Percentiles rank a stretch among this genome's conserved stretches.
Evolutionary conservation across 106 monocot species (phyloP).

Genomic region (Platanthera zijinensis): DNA sequence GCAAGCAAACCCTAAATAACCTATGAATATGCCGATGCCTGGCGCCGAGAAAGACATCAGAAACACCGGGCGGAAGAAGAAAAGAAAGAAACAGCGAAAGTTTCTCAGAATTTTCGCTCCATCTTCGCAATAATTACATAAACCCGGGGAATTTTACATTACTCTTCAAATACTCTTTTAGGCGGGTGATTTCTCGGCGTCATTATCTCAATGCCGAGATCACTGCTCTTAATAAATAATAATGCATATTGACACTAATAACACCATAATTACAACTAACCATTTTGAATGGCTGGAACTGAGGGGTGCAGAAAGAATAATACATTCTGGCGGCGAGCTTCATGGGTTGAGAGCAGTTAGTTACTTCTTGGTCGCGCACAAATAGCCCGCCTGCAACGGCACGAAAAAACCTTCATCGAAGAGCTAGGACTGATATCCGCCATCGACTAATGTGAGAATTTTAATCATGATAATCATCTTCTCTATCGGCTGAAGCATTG

Average conservation of each 20-base stretch:
- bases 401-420: background rate
- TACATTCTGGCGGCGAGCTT: background rate
- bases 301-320: background rate
- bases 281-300: background rate
- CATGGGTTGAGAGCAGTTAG: background rate
- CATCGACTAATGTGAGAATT: background rate
- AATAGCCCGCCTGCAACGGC: background rate
- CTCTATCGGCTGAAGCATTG: constrained; percentile 2
- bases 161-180: background rate
- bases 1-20: too few relatives aligned
- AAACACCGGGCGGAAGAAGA: background rate
- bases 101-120: background rate
- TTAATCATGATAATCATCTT: constrained; percentile 8
- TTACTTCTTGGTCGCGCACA: background rate
- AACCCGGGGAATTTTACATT: background rate
- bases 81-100: background rate
- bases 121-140: background rate
- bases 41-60: too few relatives aligned
- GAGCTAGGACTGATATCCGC: background rate
- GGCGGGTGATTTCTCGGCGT: background rate
- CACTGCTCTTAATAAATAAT: background rate
- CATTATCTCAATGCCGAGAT: background rate
- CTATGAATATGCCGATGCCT: too few relatives aligned
- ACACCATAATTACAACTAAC: background rate
- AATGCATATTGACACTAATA: background rate